A percentile compares a stretch with the other conserved stretches of the same genome.
These are phyloP conservation scores for Alternaria sp. DNA, from an alignment of 2,329 filamentous ascomycete genomes.

Conservation along the genomic window DNA sequence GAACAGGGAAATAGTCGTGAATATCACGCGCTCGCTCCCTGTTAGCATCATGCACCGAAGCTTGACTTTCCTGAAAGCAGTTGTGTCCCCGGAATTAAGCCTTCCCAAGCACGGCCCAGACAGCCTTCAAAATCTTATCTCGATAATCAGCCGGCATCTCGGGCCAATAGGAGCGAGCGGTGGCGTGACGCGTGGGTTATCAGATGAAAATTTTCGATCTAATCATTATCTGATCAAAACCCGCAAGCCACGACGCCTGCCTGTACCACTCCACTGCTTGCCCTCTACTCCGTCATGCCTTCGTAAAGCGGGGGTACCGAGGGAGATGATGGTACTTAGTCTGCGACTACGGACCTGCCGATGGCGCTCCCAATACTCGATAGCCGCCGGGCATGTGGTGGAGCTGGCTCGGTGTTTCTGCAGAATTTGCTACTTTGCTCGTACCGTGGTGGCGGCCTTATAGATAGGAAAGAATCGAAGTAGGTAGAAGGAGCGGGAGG, in stretches of 20 bases:
- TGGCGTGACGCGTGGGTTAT: conserved; percentile 22
- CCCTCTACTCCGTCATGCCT: conserved; percentile 1
- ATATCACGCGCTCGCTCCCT: conserved; percentile 12
- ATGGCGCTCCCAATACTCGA: neutral
- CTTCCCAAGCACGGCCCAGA: conserved; percentile 29
- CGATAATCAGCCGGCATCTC: conserved; percentile 27
- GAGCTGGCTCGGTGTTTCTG: neutral
- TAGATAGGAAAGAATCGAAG: neutral
- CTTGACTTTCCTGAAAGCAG: conserved; percentile 15
- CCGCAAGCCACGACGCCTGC: conserved; percentile 1
- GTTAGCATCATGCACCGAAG: conserved; percentile 18
- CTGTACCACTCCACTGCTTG: neutral
- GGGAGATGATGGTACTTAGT: neutral
- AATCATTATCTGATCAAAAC: conserved; percentile 39
- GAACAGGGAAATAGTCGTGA: conserved; percentile 11
- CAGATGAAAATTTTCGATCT: conserved; percentile 38
- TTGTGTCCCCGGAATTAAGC: conserved; percentile 25
- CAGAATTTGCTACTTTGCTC: neutral
- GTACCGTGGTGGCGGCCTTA: conserved; percentile 6
- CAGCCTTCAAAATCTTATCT: conserved; percentile 31
- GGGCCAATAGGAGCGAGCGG: conserved; percentile 14
- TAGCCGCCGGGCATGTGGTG: neutral
- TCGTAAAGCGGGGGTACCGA: neutral
- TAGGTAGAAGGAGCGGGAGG: neutral
- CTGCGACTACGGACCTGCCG: conserved; percentile 3